Evolutionary conservation across 2,329 filamentous ascomycete species (phyloP).

Genomic region (Lachnum nothofagi): DNA sequence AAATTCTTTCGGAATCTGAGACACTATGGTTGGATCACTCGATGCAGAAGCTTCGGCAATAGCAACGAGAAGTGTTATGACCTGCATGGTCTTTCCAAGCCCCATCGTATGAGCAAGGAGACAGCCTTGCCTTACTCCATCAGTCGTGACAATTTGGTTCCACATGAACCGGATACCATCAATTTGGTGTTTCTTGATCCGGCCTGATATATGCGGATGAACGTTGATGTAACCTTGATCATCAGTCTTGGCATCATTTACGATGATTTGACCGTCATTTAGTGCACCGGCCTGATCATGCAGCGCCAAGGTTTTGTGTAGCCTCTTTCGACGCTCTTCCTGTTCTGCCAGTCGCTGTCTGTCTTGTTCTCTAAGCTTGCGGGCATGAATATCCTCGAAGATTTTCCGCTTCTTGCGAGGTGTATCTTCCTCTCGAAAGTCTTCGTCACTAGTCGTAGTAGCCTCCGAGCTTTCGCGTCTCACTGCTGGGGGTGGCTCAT

Average conservation of each 20-base stretch:
- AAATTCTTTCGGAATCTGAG: slow-evolving; percentile 65
- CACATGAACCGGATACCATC: slow-evolving; percentile 82
- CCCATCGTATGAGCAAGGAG: slow-evolving; percentile 88
- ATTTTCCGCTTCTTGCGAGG: slow-evolving; percentile 32
- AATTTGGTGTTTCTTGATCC: slow-evolving; percentile 76
- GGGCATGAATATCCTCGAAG: slow-evolving; percentile 41
- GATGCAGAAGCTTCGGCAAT: slow-evolving; percentile 64
- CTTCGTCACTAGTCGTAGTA: slow-evolving; percentile 11
- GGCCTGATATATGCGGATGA: slow-evolving; percentile 54
- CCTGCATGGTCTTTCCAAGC: slow-evolving; percentile 86
- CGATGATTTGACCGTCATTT: slow-evolving; percentile 48
- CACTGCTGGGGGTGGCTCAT: slow-evolving; percentile 35
- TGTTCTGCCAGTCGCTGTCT: slow-evolving; percentile 49
- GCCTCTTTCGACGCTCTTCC: slow-evolving; percentile 45
- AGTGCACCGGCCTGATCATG: slow-evolving; percentile 41
- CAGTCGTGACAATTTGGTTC: slow-evolving; percentile 64
- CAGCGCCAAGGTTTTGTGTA: slow-evolving; percentile 43
- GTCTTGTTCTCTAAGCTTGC: slow-evolving; percentile 51
- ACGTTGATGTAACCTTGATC: slow-evolving; percentile 59
- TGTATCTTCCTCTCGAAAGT: slow-evolving; percentile 6
- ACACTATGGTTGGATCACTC: slow-evolving; percentile 47
- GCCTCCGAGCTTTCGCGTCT: slow-evolving; percentile 32
- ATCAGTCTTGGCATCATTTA: slow-evolving; percentile 62
- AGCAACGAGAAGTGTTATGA: slow-evolving; percentile 75
- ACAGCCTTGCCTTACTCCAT: slow-evolving; percentile 62